These are phyloP conservation scores for Leccinum laetum DNA, from an alignment of 1,284 basidiomycete genomes.

Conservation along the genomic window DNA sequence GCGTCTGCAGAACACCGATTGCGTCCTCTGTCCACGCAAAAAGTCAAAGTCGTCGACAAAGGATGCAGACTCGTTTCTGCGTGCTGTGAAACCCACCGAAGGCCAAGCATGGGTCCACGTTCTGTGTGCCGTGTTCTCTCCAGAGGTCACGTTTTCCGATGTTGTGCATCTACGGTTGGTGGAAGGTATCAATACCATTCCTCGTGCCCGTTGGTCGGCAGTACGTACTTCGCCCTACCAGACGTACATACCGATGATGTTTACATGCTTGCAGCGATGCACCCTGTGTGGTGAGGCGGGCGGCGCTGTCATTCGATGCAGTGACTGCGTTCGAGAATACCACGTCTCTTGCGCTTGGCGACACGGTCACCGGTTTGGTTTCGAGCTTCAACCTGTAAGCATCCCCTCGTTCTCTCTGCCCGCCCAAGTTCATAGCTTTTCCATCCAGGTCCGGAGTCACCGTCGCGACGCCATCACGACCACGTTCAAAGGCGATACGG, in stretches of 20 bases:
- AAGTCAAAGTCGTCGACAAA: constrained; percentile 49
- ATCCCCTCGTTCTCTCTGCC: not conserved
- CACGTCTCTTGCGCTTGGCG: constrained; percentile 93
- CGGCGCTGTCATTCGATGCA: constrained; percentile 85
- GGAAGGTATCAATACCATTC: constrained; percentile 84
- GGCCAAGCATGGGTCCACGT: constrained; percentile 86
- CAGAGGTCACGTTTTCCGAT: constrained; percentile 83
- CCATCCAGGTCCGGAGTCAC: constrained; percentile 71
- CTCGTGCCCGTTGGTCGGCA: constrained; percentile 60
- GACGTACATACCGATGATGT: not conserved
- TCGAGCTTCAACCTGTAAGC: constrained; percentile 81
- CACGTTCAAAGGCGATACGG: constrained; percentile 86
- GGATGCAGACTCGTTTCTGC: constrained; percentile 69
- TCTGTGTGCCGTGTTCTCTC: constrained; percentile 86
- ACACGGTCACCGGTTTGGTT: constrained; percentile 78
- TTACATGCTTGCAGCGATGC: constrained; percentile 44
- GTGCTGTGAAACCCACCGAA: constrained; percentile 92
- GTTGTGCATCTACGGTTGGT: constrained; percentile 69
- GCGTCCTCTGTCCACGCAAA: constrained; percentile 72
- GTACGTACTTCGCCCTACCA: constrained; percentile 39
- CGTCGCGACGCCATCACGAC: constrained; percentile 64
- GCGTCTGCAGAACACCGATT: constrained; percentile 59
- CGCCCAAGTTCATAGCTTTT: constrained; percentile 4
- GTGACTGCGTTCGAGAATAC: constrained; percentile 77
- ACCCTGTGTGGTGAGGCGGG: constrained; percentile 64